Base-by-base conservation (phyloP, 1,284 basidiomycete species). In the Gomphus bonarii region DNA sequence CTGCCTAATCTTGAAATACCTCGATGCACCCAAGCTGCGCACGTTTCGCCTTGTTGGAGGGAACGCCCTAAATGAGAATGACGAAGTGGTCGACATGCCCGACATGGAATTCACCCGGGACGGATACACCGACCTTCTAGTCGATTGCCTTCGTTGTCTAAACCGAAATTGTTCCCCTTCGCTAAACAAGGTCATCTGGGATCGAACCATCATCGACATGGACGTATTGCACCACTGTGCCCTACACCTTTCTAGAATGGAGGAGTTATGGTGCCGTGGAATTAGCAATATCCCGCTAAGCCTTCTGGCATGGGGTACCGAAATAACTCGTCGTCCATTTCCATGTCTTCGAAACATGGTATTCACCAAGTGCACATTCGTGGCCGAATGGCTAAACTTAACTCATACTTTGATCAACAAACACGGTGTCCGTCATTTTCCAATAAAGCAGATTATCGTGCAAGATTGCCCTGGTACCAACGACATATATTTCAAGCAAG, bases 1-100 rank as follows among this genome's bases (percentile, higher is more conserved):
- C 22, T 57, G 55, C 48, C 55, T 36, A 16, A 22, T 57, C 14
- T 30, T 57, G 20, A n/a, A 25, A 9, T 57, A 57, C 46, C 55
- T 57, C 10, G 20, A 36, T 47, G 40, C 47, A 38, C 55, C 55
- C 14, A 35, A 47, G 11, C 30, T 57, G 46, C n/a, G 35, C 5
- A 57, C 35, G 11, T 25, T 57, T 43, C 20, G 25, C 22, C 31
- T 57, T 20, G 31, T 47, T 25, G n/a, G 48, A 28, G 55, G 55
- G 36, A 18, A 20, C 36, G n/a, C 36, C 35, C 14, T 57, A 7
- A 50, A 57, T 30, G 47, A 50, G 25, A 25, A 16, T 11, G 55
- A 50, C 8, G 28, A 50, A 9, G 55, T 50, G 42, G 48, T 57
- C 8, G 31, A n/a, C 10, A 38, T 57, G 20, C 46, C 55, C n/a